These are phyloP conservation scores for Schizonepeta tenuifolia DNA, from an alignment of 257 asterid species.

Conservation along the genomic window DNA sequence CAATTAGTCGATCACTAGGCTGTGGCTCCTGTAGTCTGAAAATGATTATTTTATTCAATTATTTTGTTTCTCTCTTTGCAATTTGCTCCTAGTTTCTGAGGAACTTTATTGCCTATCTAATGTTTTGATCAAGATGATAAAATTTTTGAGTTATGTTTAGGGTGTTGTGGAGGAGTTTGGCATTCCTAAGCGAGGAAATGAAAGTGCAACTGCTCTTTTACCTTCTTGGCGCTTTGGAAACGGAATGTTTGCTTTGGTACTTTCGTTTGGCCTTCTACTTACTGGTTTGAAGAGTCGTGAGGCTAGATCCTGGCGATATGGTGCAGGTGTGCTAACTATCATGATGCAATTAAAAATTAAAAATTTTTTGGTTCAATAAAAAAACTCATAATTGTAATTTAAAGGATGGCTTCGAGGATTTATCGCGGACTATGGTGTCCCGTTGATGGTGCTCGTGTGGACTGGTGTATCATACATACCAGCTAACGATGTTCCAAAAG, in stretches of 20 bases:
- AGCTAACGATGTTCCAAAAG: constrained; percentile 67
- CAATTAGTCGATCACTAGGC: neutral
- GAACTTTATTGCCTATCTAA: constrained; percentile 26
- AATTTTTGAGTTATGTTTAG: constrained; percentile 43
- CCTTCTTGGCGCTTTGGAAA: constrained; percentile 96
- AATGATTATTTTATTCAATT: neutral
- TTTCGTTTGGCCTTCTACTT: constrained; percentile 90
- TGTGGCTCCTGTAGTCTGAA: neutral
- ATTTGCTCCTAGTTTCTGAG: neutral
- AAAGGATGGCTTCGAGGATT: constrained; percentile 91
- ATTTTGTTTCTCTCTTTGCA: neutral
- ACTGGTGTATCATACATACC: constrained; percentile 90
- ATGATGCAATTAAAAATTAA: neutral
- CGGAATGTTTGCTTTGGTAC: constrained; percentile 94
- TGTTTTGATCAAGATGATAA: neutral
- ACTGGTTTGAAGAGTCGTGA: constrained; percentile 83
- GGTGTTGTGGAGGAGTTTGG: constrained; percentile 96
- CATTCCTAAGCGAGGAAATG: constrained; percentile 73
- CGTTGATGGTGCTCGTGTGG: constrained; percentile 92
- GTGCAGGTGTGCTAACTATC: constrained; percentile 62
- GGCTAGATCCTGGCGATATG: constrained; percentile 98
- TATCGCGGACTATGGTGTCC: constrained; percentile 96
- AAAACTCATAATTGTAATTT: constrained; percentile 28
- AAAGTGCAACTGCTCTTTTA: constrained; percentile 50
- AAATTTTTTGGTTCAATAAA: constrained; percentile 7